Evolutionary conservation across 768 basidiomycete genomes (phyloP), one percentile per base, ranked within the genome.

Genomic region (Vararia minispora): DNA sequence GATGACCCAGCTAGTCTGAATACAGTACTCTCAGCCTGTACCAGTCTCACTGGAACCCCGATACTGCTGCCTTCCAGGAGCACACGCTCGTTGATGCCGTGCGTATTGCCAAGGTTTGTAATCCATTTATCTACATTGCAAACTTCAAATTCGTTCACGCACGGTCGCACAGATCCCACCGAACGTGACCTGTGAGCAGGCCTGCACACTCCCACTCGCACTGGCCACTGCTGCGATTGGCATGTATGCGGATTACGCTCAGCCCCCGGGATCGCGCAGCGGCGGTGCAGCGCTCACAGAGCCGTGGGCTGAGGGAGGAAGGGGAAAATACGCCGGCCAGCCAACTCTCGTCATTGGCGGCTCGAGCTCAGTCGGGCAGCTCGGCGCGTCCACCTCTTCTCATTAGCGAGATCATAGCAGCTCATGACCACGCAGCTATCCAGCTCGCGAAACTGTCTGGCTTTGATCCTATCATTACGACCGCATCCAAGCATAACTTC

Each of bases 191-290:
- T 71, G 67, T 42, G 73, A 71, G 10, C 57, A 69, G 39, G 72
- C 65, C 2, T 46, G 68, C 0, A 65, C 72, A 1, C 49, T 76
- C 14, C 70, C 74, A 6, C 53, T 69, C 2, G 72, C 59, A 2
- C 44, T 74, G n/a, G 60, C 63, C 6, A 67, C 69, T 14, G 69
- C 71, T 12, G 66, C 65, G 24, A 55, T 65, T n/a, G 74, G 69
- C 2, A 44, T 77, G 14, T 76, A 70, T 51, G 59, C 51, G 21
- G 48, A 41, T 34, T 52, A 29, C 12, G 56, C 60, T 0, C 52
- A 62, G 42, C n/a, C n/a, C n/a, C n/a, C n/a, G n/a, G n/a, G n/a
- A n/a, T n/a, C n/a, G n/a, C n/a, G n/a, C n/a, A 16, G 23, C 23
- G 39, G 39, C 11, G 69, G 69, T 28, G 52, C 62, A 2, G 65